Base-by-base conservation (phyloP, 2,329 filamentous ascomycete species). In the Bertia moriformis region DNA sequence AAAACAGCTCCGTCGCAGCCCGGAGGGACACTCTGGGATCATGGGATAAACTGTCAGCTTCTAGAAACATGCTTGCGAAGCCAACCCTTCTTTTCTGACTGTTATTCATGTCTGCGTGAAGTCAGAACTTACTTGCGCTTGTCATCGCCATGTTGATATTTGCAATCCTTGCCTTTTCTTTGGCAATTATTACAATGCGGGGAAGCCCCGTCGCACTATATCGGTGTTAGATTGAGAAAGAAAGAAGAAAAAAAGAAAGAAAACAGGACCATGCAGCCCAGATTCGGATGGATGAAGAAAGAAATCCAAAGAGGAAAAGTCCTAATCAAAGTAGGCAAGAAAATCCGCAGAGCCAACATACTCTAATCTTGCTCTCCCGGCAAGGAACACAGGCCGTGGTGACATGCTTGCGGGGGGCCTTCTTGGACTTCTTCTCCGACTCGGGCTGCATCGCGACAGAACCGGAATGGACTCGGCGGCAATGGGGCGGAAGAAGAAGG, bases 281-380 rank as follows among this genome's bases (percentile, higher is more conserved):
- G n/a, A n/a, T n/a, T n/a, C n/a, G n/a, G n/a, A n/a, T n/a, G n/a
- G n/a, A n/a, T n/a, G n/a, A n/a, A n/a, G n/a, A n/a, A n/a, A n/a
- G n/a, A n/a, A n/a, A n/a, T n/a, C n/a, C n/a, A n/a, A n/a, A n/a
- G n/a, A n/a, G n/a, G n/a, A n/a, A n/a, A n/a, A n/a, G n/a, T n/a
- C n/a, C n/a, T n/a, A n/a, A n/a, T n/a, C n/a, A n/a, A n/a, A n/a
- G n/a, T n/a, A n/a, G n/a, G n/a, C n/a, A n/a, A n/a, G n/a, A n/a
- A n/a, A n/a, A n/a, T n/a, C n/a, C n/a, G 29, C 32, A 17, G 40
- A 33, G 14, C n/a, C 41, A 19, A 43, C 52, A 41, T 38, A 61
- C 58, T 48, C 58, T 60, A 33, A 60, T 52, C 43, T 60, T 62
- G 37, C 58, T 52, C 38, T 59, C 51, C n/a, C 58, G 52, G 45